phyloP scores from a whole-genome alignment of 257 asterid species.

The Scutellaria minor region DNA sequence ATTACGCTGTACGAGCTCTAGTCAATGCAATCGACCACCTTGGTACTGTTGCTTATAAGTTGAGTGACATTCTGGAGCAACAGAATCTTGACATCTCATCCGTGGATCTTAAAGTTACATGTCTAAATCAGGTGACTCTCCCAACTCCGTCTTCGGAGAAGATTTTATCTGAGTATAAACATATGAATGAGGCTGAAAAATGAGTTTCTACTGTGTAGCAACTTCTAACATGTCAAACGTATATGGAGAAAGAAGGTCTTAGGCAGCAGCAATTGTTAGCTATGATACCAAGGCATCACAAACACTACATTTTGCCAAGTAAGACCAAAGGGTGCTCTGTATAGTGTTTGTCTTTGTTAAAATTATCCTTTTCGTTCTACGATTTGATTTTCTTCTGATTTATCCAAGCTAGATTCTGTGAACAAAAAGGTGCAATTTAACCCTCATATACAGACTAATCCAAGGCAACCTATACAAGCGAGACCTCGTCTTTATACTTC shows the following conservation, averaged over 20 bases:
- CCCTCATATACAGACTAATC: conserved; percentile 72
- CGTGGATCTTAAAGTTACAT: conserved; percentile 68
- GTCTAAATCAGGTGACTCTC: conserved; percentile 71
- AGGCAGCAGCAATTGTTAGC: conserved; percentile 91
- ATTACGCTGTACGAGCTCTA: conserved; percentile 86
- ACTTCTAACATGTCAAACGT: conserved; percentile 83
- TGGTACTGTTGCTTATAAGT: conserved; percentile 97
- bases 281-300: conserved; percentile 94
- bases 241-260: conserved; percentile 78
- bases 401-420: conserved; percentile 60
- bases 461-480: conserved; percentile 61
- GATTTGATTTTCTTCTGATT: conserved; percentile 23
- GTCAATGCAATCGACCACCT: conserved; percentile 99
- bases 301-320: conserved; percentile 94
- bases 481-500: conserved; percentile 67
- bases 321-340: conserved; percentile 33
- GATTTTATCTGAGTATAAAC: conserved; percentile 24
- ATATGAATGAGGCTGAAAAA: conserved; percentile 38
- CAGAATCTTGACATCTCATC: conserved; percentile 70
- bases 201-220: conserved; percentile 44
- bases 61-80: conserved; percentile 86
- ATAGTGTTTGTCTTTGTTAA: conserved; percentile 12
- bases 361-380: conserved; percentile 26
- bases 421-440: conserved; percentile 94
- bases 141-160: conserved; percentile 8